phyloP scores from a whole-genome alignment of 176 grass and related monocot species.

The Bonia amplexicaulis region DNA sequence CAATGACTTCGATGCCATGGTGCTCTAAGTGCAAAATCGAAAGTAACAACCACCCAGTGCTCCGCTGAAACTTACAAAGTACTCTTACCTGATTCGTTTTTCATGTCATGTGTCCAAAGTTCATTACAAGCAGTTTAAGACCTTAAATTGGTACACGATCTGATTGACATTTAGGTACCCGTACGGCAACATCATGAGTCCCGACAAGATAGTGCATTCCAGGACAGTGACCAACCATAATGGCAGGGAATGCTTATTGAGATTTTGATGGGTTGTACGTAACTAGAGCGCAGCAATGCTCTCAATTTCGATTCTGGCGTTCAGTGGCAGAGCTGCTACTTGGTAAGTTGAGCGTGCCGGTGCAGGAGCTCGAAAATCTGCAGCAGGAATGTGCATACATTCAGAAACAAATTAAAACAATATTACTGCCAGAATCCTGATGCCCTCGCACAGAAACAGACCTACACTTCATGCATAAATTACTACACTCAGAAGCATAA shows the following conservation, averaged over 20 bases:
- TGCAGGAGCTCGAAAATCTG: conserved; percentile 78
- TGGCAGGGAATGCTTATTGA: conserved; percentile 32
- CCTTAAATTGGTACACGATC: neutral
- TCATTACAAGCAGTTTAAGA: conserved; percentile 12
- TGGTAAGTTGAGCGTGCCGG: conserved; percentile 90
- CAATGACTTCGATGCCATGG: neutral
- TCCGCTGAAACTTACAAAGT: neutral
- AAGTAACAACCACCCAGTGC: neutral
- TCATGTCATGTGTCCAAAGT: neutral
- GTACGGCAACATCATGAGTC: neutral
- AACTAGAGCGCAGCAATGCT: conserved; percentile 76
- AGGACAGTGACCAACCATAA: neutral
- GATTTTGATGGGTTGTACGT: neutral
- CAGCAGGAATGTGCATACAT: neutral
- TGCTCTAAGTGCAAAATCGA: neutral
- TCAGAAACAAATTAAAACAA: neutral
- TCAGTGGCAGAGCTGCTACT: conserved; percentile 82
- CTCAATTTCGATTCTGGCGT: conserved; percentile 91
- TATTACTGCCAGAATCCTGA: neutral
- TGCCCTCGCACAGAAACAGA: neutral
- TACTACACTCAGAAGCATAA: neutral
- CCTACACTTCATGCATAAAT: neutral
- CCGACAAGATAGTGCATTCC: neutral
- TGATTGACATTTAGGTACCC: neutral
- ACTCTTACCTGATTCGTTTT: neutral